Base-by-base conservation (phyloP, 2,329 filamentous ascomycete genomes). In the Colletotrichum tropicale region DNA sequence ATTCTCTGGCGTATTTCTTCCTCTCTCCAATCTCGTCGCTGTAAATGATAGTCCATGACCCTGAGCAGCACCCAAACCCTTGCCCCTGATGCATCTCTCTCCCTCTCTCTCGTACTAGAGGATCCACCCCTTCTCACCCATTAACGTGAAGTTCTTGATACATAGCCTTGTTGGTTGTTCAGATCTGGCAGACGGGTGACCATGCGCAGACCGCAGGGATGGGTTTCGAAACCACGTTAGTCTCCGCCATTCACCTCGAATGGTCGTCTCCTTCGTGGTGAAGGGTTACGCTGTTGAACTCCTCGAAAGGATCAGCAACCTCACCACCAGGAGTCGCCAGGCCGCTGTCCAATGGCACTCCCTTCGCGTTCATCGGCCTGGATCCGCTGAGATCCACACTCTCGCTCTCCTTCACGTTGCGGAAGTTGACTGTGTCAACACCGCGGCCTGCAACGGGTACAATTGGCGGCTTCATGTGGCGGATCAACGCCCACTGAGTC, bases 381-480 rank as follows among this genome's bases (percentile, higher is more conserved):
- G 91, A 88, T 21, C 91, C 90, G 75, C 91, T 92, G 64, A 98
- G 93, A 84, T 99, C 97, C 66, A 98, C 95, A 82, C 96, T 98
- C 81, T 96, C 94, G 81, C 95, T 98, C 86, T 99, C 97, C 87
- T 98, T 99, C 74, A 99, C 96, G 81, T 98, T 98, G 78, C 97
- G 92, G 90, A 99, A 99, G 85, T 99, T 99, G 82, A 98, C 89
- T 1, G 97, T 98, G 84, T 99, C 97, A 79, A 97, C 93, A 62
- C 95, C 97, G 71, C 94, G 94, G 70, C 96, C 96, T 83, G 96
- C 94, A 81, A 98, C 94, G 12, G 97, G 97, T 58, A 98, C 94
- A 86, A 99, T 99, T 1, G 97, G 97, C 36, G 97, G 97, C 85
- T 98, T 98, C 94, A 96, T 97, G 85, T 99, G 97, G 70, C 97